Conservation (phyloP, 2,329 filamentous ascomycete genomes). For the Colletotrichum theobromicola region DNA sequence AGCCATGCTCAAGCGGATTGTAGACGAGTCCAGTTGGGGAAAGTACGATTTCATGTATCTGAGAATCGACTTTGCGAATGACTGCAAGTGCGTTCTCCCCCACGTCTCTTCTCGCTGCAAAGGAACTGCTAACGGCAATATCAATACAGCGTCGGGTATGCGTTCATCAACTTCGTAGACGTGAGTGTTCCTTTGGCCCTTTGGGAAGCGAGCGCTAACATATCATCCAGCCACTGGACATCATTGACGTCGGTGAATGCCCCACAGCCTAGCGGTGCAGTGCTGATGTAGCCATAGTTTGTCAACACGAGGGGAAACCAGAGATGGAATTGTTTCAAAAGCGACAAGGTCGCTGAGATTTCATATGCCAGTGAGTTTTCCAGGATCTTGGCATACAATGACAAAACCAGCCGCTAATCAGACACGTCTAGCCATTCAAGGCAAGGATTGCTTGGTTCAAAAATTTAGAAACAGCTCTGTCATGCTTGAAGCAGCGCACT, state of each 20-base stretch:
- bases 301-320: slow-evolving; percentile 73
- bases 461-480: slow-evolving; percentile 98
- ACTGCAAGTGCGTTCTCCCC: slow-evolving; percentile 73
- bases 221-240: slow-evolving; percentile 66
- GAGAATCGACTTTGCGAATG: slow-evolving; percentile 85
- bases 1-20: slow-evolving; percentile 75
- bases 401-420: slow-evolving; percentile 27
- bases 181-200: slow-evolving; percentile 50
- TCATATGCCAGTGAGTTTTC: slow-evolving; percentile 85
- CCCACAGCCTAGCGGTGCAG: slow-evolving; percentile 16
- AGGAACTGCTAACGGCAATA: not conserved
- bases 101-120: not conserved
- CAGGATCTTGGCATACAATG: fast-evolving
- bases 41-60: slow-evolving; percentile 96
- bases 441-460: slow-evolving; percentile 86
- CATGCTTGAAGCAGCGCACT: slow-evolving; percentile 84
- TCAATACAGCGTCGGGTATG: slow-evolving; percentile 81
- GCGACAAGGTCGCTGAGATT: slow-evolving; percentile 85
- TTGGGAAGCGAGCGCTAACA: slow-evolving; percentile 37
- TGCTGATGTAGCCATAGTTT: slow-evolving; percentile 58
- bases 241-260: slow-evolving; percentile 64
- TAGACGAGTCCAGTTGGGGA: slow-evolving; percentile 80
- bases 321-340: slow-evolving; percentile 81
- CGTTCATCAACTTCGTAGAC: slow-evolving; percentile 93
- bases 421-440: slow-evolving; percentile 75